These are phyloP conservation scores for Adansonia rubrostipa DNA, from an alignment of 441 rosid species.

Conservation along the genomic window DNA sequence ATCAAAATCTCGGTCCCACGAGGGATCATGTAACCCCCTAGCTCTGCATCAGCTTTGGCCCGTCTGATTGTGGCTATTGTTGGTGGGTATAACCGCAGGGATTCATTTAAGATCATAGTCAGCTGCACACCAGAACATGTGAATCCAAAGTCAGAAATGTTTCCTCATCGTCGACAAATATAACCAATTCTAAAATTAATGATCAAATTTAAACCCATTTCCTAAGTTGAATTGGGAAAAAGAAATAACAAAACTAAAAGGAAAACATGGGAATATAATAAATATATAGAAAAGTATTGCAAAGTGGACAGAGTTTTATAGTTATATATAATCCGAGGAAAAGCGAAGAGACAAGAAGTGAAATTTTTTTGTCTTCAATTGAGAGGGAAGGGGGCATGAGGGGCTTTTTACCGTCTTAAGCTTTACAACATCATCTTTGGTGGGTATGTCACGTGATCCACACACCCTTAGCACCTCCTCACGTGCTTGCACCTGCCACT, in stretches of 20 bases:
- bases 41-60: constrained; percentile 64
- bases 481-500: constrained; percentile 99
- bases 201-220: neutral
- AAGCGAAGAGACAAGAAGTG: constrained; percentile 39
- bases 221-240: neutral
- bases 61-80: constrained; percentile 85
- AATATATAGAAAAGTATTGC: neutral
- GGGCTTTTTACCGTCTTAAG: constrained; percentile 82
- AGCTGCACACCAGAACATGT: constrained; percentile 54
- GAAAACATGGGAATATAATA: neutral
- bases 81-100: constrained; percentile 88
- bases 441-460: constrained; percentile 89
- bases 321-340: constrained; percentile 15
- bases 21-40: constrained; percentile 82
- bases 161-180: neutral
- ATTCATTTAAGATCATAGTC: constrained; percentile 79
- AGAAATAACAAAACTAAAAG: neutral
- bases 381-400: neutral
- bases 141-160: constrained; percentile 5
- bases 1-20: constrained; percentile 83
- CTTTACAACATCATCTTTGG: constrained; percentile 80
- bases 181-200: neutral
- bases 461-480: constrained; percentile 89
- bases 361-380: constrained; percentile 25
- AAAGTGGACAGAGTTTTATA: neutral